Evolutionary conservation across 139 green algal species (phyloP).

Genomic region (Astrephomene gubernaculifera): DNA sequence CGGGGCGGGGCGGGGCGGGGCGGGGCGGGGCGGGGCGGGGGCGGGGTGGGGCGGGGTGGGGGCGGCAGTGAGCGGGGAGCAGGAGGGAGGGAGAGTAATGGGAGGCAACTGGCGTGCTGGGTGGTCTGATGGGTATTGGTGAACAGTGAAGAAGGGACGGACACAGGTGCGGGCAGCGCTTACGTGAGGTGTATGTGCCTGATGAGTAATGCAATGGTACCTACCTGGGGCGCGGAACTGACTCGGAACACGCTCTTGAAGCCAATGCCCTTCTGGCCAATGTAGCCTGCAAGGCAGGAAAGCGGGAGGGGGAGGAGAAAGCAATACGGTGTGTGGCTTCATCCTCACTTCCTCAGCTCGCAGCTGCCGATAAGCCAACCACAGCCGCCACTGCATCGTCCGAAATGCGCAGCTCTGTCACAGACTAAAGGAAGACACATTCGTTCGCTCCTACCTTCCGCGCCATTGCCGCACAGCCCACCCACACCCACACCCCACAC

Average conservation of each 20-base stretch:
- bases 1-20: too few species aligned
- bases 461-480: background rate
- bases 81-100: background rate
- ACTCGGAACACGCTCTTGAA: slow-evolving; percentile 69
- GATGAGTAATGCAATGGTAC: background rate
- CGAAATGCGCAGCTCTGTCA: too few species aligned
- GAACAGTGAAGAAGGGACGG: background rate
- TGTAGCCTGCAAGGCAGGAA: slow-evolving; percentile 45
- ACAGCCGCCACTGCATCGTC: too few species aligned
- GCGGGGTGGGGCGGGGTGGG: too few species aligned
- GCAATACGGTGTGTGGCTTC: too few species aligned
- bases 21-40: too few species aligned
- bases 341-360: too few species aligned
- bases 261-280: slow-evolving; percentile 67
- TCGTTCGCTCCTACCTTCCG: too few species aligned
- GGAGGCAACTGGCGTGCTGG: too few species aligned
- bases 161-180: background rate
- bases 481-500: background rate
- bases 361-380: too few species aligned
- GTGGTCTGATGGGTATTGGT: too few species aligned
- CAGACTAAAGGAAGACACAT: too few species aligned
- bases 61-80: background rate
- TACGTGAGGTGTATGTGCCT: background rate
- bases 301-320: background rate
- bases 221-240: slow-evolving; percentile 44